Percentiles rank a stretch among this genome's conserved stretches.
phyloP scores from a whole-genome alignment of 805 yeast genomes.

The Candida alai region DNA sequence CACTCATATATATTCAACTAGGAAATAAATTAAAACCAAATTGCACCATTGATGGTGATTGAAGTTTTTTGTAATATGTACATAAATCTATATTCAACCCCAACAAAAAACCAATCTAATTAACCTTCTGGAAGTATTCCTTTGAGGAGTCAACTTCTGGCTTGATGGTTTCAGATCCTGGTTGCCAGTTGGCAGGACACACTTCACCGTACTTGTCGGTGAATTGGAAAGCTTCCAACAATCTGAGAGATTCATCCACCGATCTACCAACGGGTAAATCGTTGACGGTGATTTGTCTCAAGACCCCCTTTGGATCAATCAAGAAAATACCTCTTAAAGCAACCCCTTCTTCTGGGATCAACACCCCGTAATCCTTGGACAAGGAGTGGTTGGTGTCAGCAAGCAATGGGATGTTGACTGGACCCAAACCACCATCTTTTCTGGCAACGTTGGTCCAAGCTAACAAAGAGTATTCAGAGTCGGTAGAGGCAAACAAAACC shows the following conservation, averaged over 20 bases:
- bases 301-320: conserved; percentile 91
- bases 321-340: conserved; percentile 97
- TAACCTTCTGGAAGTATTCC: conserved; percentile 88
- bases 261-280: conserved; percentile 99
- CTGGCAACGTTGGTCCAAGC: conserved; percentile 98
- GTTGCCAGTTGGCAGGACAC: conserved; percentile 98
- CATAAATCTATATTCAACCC: too few relatives aligned
- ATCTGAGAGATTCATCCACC: conserved; percentile 96
- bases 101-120: too few relatives aligned
- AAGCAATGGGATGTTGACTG: conserved; percentile 87
- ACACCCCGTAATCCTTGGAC: conserved; percentile 95
- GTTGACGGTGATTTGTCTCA: conserved; percentile 97
- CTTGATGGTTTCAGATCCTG: conserved; percentile 79
- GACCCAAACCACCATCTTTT: conserved; percentile 98
- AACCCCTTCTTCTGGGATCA: conserved; percentile 92
- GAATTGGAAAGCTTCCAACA: conserved; percentile 99
- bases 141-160: conserved; percentile 84
- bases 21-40: too few relatives aligned
- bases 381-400: conserved; percentile 97
- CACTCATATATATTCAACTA: too few relatives aligned
- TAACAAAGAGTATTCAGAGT: conserved; percentile 93
- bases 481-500: conserved; percentile 95
- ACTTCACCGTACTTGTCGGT: conserved; percentile 99
- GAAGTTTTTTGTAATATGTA: too few relatives aligned
- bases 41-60: too few relatives aligned